These are phyloP conservation scores for Curvularia verruculosa DNA, from an alignment of 2,329 filamentous ascomycete species.

Conservation along the genomic window DNA sequence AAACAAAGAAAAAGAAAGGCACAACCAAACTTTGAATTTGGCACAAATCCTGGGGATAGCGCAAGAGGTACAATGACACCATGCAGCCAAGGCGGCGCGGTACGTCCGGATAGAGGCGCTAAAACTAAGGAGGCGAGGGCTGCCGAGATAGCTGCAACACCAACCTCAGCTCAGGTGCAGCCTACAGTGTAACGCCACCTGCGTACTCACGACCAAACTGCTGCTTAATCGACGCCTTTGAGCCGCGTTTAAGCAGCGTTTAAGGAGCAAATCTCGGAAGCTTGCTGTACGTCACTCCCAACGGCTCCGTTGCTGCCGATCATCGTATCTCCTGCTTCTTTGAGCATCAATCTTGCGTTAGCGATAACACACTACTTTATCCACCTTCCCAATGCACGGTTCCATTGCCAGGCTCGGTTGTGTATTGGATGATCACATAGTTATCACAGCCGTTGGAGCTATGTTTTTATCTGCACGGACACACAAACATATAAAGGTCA, in stretches of 20 bases:
- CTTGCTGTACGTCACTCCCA: slow-evolving; percentile 15
- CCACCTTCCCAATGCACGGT: slow-evolving; percentile 38
- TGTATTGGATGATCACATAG: slow-evolving; percentile 7
- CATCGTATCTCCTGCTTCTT: slow-evolving; percentile 35
- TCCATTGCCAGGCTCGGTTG: slow-evolving; percentile 14
- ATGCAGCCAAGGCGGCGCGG: background rate
- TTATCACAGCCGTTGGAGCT: slow-evolving; percentile 4
- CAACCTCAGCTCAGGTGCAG: slow-evolving; percentile 6
- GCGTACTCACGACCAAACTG: background rate
- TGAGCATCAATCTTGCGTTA: slow-evolving; percentile 19
- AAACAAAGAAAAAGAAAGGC: background rate
- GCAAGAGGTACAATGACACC: background rate
- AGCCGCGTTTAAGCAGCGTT: slow-evolving; percentile 1
- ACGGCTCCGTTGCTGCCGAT: slow-evolving; percentile 26
- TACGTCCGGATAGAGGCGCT: background rate
- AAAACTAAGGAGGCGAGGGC: background rate
- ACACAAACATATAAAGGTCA: slow-evolving; percentile 9
- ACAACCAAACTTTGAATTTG: background rate
- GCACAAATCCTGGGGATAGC: background rate
- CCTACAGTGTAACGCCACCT: background rate
- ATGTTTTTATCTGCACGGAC: background rate
- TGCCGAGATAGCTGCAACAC: background rate
- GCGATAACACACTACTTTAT: slow-evolving; percentile 22
- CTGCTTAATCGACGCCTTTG: background rate
- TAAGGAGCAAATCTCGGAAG: slow-evolving; percentile 13